Evolutionary conservation across 2,329 filamentous ascomycete genomes (phyloP).

Genomic region (Pseudocercospora crystallina): DNA sequence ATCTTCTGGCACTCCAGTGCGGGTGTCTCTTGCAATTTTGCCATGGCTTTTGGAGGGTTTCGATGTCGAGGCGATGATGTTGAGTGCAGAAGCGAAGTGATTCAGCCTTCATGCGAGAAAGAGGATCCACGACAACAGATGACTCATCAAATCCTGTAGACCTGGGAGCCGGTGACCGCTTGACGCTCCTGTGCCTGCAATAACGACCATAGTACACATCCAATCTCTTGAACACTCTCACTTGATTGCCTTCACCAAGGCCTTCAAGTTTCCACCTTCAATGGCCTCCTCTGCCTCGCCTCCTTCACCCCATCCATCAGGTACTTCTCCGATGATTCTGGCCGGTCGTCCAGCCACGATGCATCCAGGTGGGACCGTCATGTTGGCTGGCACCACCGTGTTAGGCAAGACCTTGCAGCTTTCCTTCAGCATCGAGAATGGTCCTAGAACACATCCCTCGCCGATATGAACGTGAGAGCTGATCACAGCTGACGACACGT

Average conservation of each 20-base stretch:
- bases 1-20: too few species aligned
- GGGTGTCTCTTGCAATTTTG: too few species aligned
- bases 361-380: slow-evolving; percentile 90
- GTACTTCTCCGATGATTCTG: slow-evolving; percentile 76
- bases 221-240: slow-evolving; percentile 18
- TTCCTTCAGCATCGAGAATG: slow-evolving; percentile 91
- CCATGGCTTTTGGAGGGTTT: too few species aligned
- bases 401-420: slow-evolving; percentile 85
- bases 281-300: slow-evolving; percentile 48
- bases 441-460: slow-evolving; percentile 71
- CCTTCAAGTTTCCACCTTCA: slow-evolving; percentile 51
- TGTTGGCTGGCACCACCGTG: slow-evolving; percentile 78
- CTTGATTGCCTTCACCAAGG: slow-evolving; percentile 49
- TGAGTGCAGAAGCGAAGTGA: too few species aligned
- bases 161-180: too few species aligned
- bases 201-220: background rate
- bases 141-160: background rate
- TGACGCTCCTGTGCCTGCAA: too few species aligned
- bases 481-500: slow-evolving; percentile 80
- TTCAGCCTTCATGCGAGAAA: background rate
- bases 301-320: slow-evolving; percentile 60
- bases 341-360: slow-evolving; percentile 84
- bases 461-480: slow-evolving; percentile 87
- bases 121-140: background rate
- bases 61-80: too few species aligned